Evolutionary conservation across 192 early-diverging fungal genomes (phyloP), one percentile per base, ranked within the genome.

Genomic region (Backusella sp.): DNA sequence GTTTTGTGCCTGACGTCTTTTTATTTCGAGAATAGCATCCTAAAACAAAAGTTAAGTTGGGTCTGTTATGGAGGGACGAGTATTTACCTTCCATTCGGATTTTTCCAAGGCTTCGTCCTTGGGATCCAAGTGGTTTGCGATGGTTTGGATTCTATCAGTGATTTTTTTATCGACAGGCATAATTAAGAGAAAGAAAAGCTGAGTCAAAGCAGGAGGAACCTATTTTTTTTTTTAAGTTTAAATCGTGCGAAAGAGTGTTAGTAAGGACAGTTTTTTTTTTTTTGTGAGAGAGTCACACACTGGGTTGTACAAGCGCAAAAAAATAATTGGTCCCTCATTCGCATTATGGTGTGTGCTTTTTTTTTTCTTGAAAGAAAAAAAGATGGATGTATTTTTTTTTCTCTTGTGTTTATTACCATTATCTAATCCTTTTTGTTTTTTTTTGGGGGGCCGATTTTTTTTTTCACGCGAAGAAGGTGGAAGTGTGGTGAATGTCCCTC

Each of bases 11-110:
- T 76, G 66, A 35, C 79, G 37, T 36, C 59, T 68, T 62, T 46
- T 59, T n/a, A 77, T 42, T 35, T 77, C 75, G 8, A 80, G 32
- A 44, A 77, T 68, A 44, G 72, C 76, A 66, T 80, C 44, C 68
- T 72, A 14, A 11, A 42, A 12, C 26, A 19, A 66, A 6, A 1
- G 30, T 46, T 46, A 14, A 23, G 23, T 75, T 35, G 32, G 28
- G 32, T 6, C 1, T 53, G 52, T 21, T 19, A 19, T 2, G 1
- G 52, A n/a, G 42, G 3, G 4, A 4, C 5, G 46, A 6, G 19
- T 0, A 6, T 4, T n/a, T 74, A 77, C 79, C 76, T 80, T 80
- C 79, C 75, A 80, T 49, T 80, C 79, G 32, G 79, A 80, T 70
- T 76, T 77, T 35, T 80, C 79, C 9, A 74, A 42, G 1, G 79